Conservation (phyloP, 257 asterid genomes). For the Forsythia viridissima region DNA sequence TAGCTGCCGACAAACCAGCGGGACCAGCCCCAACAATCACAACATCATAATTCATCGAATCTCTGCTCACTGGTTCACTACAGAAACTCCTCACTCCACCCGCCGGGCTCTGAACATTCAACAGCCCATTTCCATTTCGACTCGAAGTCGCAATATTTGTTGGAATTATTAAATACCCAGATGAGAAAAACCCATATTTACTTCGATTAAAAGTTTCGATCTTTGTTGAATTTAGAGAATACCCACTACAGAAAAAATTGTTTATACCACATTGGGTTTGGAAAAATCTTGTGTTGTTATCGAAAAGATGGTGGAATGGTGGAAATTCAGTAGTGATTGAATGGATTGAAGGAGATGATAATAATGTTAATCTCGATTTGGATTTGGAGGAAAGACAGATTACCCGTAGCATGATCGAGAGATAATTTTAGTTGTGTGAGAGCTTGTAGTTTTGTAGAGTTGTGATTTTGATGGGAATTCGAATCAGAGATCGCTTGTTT, state of each 20-base stretch:
- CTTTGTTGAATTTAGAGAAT: constrained; percentile 24
- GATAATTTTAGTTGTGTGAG: neutral
- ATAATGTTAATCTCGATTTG: neutral
- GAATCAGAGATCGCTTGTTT: neutral
- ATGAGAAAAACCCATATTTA: constrained; percentile 27
- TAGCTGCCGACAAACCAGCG: constrained; percentile 96
- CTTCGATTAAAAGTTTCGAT: constrained; percentile 25
- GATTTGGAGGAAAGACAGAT: neutral
- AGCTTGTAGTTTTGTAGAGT: too few relatives aligned
- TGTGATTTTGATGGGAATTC: neutral
- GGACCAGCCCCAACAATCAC: constrained; percentile 99
- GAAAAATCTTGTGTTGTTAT: neutral
- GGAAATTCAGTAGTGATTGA: neutral
- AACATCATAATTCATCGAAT: constrained; percentile 77
- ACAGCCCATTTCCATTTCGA: constrained; percentile 25
- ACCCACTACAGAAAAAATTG: constrained; percentile 24
- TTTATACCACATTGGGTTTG: constrained; percentile 6
- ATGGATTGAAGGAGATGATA: neutral
- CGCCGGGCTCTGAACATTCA: constrained; percentile 22
- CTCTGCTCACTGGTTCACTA: constrained; percentile 57
- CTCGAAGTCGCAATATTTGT: constrained; percentile 22
- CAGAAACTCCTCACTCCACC: constrained; percentile 47
- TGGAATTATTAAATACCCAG: constrained; percentile 23
- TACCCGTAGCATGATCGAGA: neutral
- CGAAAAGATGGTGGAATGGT: constrained; percentile 12